These are phyloP conservation scores for Chlorociboria aeruginascens DNA, from an alignment of 495 filamentous ascomycete species.

Conservation along the genomic window DNA sequence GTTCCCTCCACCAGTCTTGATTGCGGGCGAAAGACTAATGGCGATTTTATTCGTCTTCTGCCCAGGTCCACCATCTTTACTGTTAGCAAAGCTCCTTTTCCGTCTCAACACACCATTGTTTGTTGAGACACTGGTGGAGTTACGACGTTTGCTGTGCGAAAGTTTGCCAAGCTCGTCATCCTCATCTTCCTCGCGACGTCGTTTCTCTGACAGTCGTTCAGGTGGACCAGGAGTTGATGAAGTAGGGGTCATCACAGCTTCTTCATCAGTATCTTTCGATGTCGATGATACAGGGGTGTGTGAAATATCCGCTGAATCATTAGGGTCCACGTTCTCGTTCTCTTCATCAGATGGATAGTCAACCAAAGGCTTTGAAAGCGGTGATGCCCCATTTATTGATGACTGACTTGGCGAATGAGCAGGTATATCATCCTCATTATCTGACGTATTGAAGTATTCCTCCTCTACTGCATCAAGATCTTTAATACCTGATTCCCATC, in stretches of 20 bases:
- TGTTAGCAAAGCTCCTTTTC: slow-evolving; percentile 18
- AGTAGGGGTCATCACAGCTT: neutral
- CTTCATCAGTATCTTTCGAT: slow-evolving; percentile 1
- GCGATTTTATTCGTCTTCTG: slow-evolving; percentile 18
- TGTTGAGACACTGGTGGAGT: slow-evolving; percentile 14
- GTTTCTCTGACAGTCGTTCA: slow-evolving; percentile 80
- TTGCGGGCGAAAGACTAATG: slow-evolving; percentile 19
- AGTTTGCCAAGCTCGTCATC: slow-evolving; percentile 76
- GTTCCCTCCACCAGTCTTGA: slow-evolving; percentile 18
- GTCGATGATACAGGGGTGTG: slow-evolving; percentile 5
- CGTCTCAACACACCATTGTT: slow-evolving; percentile 8
- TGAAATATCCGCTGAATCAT: slow-evolving; percentile 5
- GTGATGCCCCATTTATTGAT: slow-evolving; percentile 36
- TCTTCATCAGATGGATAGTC: slow-evolving; percentile 89
- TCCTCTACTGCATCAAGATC: slow-evolving; percentile 84
- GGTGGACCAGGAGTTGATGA: slow-evolving; percentile 33
- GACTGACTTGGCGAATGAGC: slow-evolving; percentile 19
- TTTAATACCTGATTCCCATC: slow-evolving; percentile 58
- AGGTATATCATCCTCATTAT: slow-evolving; percentile 67
- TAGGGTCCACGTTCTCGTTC: slow-evolving; percentile 32
- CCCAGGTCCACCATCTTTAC: slow-evolving; percentile 1
- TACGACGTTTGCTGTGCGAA: slow-evolving; percentile 17
- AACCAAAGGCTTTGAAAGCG: slow-evolving; percentile 61
- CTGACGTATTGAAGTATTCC: slow-evolving; percentile 85
- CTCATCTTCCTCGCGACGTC: slow-evolving; percentile 75